Base-by-base conservation (phyloP, 805 yeast genomes). In the Ogataea philodendri region DNA sequence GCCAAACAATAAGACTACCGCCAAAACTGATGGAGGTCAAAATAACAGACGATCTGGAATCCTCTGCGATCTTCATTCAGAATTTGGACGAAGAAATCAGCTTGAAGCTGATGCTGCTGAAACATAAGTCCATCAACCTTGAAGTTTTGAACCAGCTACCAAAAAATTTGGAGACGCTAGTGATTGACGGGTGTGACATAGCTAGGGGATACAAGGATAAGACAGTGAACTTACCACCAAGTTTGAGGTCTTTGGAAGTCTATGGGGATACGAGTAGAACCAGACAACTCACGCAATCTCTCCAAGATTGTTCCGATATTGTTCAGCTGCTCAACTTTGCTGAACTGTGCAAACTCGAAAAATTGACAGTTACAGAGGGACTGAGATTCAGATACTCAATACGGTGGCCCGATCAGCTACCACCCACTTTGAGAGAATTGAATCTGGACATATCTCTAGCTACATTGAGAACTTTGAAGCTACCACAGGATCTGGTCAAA, bases 361-460 rank as follows among this genome's bases (percentile, higher is more conserved):
- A 13, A 10, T 16, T 26, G 15, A 26, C 11, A 14, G 29, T 26
- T 9, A 26, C 13, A 15, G 29, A 16, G 15, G 29, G 29, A 9
- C 15, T 10, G 13, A 11, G 20, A 9, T 14, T 11, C 3, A 26
- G 3, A 26, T 15, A 15, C 10, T 16, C 20, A 15, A 16, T 26
- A 9, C 9, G n/a, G 4, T 26, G 29, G 29, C 29, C 20, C 9
- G 15, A 15, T 10, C 4, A 10, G 3, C 7, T 26, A 16, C 29
- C 29, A 8, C 29, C 29, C 13, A 15, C 13, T 15, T 26, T 26
- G 29, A 26, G 15, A 16, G 29, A 26, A 16, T 10, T 26, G 4
- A 14, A 15, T 9, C 17, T 26, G 29, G 29, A 26, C 11, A 9
- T 26, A 5, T 16, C 18, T 8, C 7, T 16, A 7, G 18, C 29